Evolutionary conservation across 345 rosid species (phyloP).

Genomic region (Alliaria petiolata): DNA sequence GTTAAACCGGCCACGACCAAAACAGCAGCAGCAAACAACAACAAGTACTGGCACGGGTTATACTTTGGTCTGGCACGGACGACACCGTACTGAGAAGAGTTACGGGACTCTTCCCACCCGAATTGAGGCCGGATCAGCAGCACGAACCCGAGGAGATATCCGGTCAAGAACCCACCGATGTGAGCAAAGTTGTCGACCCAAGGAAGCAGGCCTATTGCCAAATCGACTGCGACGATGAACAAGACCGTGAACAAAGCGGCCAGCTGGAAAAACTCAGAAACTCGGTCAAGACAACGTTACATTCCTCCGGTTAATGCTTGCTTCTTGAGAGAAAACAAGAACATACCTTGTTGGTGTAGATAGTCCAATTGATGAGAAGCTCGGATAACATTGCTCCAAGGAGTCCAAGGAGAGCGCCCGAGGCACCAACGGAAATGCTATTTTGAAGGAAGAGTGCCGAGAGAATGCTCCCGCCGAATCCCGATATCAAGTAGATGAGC

Average conservation of each 20-base stretch:
- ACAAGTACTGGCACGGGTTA: slow-evolving; percentile 66
- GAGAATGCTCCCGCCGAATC: slow-evolving; percentile 76
- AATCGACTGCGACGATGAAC: slow-evolving; percentile 56
- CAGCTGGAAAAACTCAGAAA: slow-evolving; percentile 35
- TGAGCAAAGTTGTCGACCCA: slow-evolving; percentile 93
- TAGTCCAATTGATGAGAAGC: slow-evolving; percentile 94
- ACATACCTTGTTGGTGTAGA: slow-evolving; percentile 75
- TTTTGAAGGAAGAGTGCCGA: slow-evolving; percentile 60
- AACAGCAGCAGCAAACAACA: slow-evolving; percentile 40
- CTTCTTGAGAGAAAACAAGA: not conserved
- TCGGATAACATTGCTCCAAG: slow-evolving; percentile 93
- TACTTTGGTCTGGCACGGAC: slow-evolving; percentile 53
- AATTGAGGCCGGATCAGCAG: slow-evolving; percentile 64
- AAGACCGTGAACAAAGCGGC: slow-evolving; percentile 57
- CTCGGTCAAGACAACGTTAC: not conserved
- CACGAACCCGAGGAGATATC: slow-evolving; percentile 66
- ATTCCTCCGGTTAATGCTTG: not conserved
- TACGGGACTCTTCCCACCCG: slow-evolving; percentile 57
- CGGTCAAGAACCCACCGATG: slow-evolving; percentile 76
- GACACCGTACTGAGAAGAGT: slow-evolving; percentile 46
- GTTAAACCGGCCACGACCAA: slow-evolving; percentile 51
- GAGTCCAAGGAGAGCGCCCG: slow-evolving; percentile 97
- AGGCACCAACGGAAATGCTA: slow-evolving; percentile 91
- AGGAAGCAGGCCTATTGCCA: slow-evolving; percentile 87
- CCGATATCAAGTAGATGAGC: slow-evolving; percentile 66